phyloP scores from a whole-genome alignment of 208 protist species.

The Tritrichomonas musculus region DNA sequence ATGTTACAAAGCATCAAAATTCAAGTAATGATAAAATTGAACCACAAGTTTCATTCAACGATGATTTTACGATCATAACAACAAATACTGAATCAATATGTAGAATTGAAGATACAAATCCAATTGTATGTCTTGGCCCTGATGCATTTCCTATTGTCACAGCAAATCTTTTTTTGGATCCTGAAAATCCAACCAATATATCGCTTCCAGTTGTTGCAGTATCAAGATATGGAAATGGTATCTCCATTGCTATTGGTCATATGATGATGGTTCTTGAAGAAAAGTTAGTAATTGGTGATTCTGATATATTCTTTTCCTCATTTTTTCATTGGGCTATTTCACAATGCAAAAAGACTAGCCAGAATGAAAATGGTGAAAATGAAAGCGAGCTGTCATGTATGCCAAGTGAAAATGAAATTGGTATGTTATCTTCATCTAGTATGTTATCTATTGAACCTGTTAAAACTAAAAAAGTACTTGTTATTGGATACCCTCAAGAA shows the following conservation, averaged over 20 bases:
- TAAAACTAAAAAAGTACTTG: too few relatives aligned
- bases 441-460: too few relatives aligned
- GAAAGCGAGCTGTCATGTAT: background rate
- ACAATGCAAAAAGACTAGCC: background rate
- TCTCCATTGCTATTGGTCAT: background rate
- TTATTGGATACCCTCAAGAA: too few relatives aligned
- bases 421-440: background rate
- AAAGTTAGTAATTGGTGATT: background rate
- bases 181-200: background rate
- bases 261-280: background rate
- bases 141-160: constrained; percentile 25
- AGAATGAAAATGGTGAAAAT: background rate
- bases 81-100: too few relatives aligned
- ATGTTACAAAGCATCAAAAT: too few relatives aligned
- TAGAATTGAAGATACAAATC: background rate
- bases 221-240: background rate
- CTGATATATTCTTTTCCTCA: background rate
- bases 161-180: background rate
- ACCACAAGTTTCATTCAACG: too few relatives aligned
- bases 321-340: background rate
- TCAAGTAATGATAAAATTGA: too few relatives aligned
- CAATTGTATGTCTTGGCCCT: background rate
- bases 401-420: background rate
- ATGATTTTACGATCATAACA: too few relatives aligned
- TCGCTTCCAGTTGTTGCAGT: background rate